These are phyloP conservation scores for Thielaviopsis punctulata DNA, from an alignment of 2,329 filamentous ascomycete genomes.

Conservation along the genomic window DNA sequence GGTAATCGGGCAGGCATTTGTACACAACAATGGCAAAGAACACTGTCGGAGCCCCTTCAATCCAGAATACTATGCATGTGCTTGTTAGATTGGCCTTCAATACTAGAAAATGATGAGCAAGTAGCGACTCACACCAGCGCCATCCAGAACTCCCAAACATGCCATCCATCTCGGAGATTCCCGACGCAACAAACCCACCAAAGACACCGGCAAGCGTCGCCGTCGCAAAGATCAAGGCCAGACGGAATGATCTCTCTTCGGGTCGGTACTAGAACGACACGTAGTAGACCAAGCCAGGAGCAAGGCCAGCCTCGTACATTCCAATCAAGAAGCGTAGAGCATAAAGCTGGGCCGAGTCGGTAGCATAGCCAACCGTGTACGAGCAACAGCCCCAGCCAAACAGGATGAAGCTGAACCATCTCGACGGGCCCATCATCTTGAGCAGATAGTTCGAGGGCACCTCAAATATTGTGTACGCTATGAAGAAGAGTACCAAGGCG, in stretches of 20 bases:
- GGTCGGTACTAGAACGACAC: constrained; percentile 60
- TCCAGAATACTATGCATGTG: constrained; percentile 29
- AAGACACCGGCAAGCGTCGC: constrained; percentile 56
- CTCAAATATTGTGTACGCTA: constrained; percentile 43
- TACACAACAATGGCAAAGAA: constrained; percentile 44
- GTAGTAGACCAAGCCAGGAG: constrained; percentile 49
- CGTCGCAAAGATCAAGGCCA: constrained; percentile 52
- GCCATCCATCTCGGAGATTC: constrained; percentile 53
- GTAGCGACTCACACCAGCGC: constrained; percentile 48
- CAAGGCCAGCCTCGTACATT: constrained; percentile 52
- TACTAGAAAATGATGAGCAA: constrained; percentile 31
- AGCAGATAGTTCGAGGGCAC: constrained; percentile 50
- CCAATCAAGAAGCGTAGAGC: constrained; percentile 52
- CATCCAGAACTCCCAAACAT: constrained; percentile 44
- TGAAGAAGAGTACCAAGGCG: constrained; percentile 42
- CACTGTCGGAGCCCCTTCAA: constrained; percentile 49
- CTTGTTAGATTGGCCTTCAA: background rate
- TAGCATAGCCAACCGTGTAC: constrained; percentile 46
- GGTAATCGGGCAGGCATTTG: constrained; percentile 51
- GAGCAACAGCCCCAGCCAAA: constrained; percentile 50
- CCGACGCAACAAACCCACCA: constrained; percentile 56
- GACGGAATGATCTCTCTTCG: constrained; percentile 49
- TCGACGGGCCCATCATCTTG: constrained; percentile 44
- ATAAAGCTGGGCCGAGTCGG: constrained; percentile 44
- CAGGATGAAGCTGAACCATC: constrained; percentile 51